A percentile compares a stretch with the other conserved stretches of the same genome.
Conservation (phyloP, 2,329 filamentous ascomycete genomes). For the Coniochaeta sp. region DNA sequence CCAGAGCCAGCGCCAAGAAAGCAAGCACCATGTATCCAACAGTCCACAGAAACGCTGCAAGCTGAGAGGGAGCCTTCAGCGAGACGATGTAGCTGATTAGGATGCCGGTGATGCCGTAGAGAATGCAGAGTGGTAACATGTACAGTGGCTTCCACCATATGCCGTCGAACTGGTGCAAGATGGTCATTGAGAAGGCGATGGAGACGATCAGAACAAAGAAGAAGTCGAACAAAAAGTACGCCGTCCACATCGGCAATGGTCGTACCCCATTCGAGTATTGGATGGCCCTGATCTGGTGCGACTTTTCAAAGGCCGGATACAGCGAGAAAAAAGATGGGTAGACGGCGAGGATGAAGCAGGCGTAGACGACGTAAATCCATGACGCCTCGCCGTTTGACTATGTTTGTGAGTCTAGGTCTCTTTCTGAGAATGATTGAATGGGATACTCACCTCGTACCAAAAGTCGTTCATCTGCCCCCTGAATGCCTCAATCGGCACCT, state of each 20-base stretch:
- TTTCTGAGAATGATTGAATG: neutral
- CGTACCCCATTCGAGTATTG: conserved; percentile 65
- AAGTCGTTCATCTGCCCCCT: neutral
- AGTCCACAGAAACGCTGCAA: conserved; percentile 56
- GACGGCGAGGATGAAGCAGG: conserved; percentile 37
- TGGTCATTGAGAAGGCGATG: conserved; percentile 41
- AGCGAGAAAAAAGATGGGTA: conserved; percentile 61
- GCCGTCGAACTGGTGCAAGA: conserved; percentile 41
- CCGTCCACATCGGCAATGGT: conserved; percentile 54
- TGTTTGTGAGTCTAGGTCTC: neutral
- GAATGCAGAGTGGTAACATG: conserved; percentile 54
- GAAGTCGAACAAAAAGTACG: conserved; percentile 59
- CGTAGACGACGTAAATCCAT: conserved; percentile 5
- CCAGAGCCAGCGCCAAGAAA: conserved; percentile 18
- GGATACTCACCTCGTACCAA: neutral
- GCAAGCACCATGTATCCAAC: conserved; percentile 17
- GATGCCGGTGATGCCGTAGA: conserved; percentile 56
- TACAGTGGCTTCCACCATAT: conserved; percentile 52
- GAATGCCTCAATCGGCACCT: neutral
- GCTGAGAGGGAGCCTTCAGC: conserved; percentile 52
- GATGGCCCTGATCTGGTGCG: conserved; percentile 54
- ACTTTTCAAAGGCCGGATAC: conserved; percentile 56
- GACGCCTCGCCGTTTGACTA: neutral
- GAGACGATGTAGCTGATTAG: conserved; percentile 57
- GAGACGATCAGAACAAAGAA: conserved; percentile 42